A percentile compares a stretch with the other conserved stretches of the same genome.
These are phyloP conservation scores for Solanum sitiens DNA, from an alignment of 257 asterid genomes.

Conservation along the genomic window DNA sequence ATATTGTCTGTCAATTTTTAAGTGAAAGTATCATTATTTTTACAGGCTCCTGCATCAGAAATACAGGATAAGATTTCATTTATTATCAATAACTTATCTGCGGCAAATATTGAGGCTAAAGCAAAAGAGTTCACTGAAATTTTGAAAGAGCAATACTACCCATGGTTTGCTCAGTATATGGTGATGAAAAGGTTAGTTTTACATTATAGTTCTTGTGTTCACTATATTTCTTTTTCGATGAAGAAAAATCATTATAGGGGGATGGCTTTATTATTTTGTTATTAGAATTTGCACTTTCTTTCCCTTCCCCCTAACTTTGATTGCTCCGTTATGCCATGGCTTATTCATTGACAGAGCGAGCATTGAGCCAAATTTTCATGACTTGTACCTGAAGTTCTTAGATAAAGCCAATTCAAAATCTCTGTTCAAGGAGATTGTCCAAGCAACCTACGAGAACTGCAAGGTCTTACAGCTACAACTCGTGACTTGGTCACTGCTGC, in stretches of 20 bases:
- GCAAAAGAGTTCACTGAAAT: constrained; percentile 78
- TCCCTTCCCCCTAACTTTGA: neutral
- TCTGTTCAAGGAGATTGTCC: constrained; percentile 62
- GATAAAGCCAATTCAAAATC: constrained; percentile 79
- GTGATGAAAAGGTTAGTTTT: constrained; percentile 82
- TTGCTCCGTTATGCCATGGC: neutral
- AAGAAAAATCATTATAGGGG: neutral
- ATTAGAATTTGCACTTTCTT: neutral
- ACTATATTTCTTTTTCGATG: neutral
- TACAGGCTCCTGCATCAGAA: constrained; percentile 91
- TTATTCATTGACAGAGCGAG: constrained; percentile 61
- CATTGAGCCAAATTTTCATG: constrained; percentile 95
- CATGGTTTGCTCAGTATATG: constrained; percentile 98
- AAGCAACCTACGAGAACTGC: constrained; percentile 96
- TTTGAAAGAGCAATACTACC: constrained; percentile 63
- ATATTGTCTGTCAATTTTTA: neutral
- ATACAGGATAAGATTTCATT: constrained; percentile 92
- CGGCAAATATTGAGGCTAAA: constrained; percentile 77
- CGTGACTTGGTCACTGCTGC: neutral
- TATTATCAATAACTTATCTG: constrained; percentile 72
- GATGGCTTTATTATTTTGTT: neutral
- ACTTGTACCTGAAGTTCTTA: constrained; percentile 87
- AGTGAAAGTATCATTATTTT: neutral
- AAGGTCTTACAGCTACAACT: constrained; percentile 38
- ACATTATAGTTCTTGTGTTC: neutral